Evolutionary conservation across 352 stramenopile species (phyloP).

Genomic region (Globisporangium ultimum): DNA sequence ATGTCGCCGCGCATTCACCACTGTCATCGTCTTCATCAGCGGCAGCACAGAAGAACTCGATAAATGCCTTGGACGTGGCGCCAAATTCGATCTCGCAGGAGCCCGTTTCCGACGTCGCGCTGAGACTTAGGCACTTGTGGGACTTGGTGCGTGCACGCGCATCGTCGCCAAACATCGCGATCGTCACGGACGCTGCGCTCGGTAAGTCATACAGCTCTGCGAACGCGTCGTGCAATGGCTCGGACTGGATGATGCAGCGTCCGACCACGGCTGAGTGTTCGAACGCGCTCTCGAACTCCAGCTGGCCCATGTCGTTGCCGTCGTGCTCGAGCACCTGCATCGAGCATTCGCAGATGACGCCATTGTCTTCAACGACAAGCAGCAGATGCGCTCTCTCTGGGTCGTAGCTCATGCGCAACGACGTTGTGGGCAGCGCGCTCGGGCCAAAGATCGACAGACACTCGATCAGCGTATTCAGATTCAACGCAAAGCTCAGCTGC

Average conservation of each 20-base stretch:
- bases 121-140: conserved; percentile 53
- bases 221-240: conserved; percentile 77
- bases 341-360: conserved; percentile 82
- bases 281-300: conserved; percentile 80
- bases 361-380: conserved; percentile 77
- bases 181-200: conserved; percentile 72
- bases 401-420: conserved; percentile 69
- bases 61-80: conserved; percentile 67
- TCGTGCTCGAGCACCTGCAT: conserved; percentile 82
- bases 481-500: conserved; percentile 70
- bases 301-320: conserved; percentile 56
- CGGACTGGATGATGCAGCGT: conserved; percentile 81
- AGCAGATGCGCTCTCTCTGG: conserved; percentile 55
- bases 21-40: conserved; percentile 15
- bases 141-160: not conserved
- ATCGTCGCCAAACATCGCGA: conserved; percentile 51
- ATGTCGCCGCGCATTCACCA: conserved; percentile 44
- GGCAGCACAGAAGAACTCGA: conserved; percentile 70
- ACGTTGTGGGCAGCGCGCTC: conserved; percentile 60
- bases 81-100: conserved; percentile 83
- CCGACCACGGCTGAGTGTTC: conserved; percentile 70
- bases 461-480: conserved; percentile 70
- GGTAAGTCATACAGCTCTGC: conserved; percentile 82
- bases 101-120: conserved; percentile 64
- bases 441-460: conserved; percentile 80